Conservation (phyloP, 129 eudicot genomes). For the Cynara cardunculus region DNA sequence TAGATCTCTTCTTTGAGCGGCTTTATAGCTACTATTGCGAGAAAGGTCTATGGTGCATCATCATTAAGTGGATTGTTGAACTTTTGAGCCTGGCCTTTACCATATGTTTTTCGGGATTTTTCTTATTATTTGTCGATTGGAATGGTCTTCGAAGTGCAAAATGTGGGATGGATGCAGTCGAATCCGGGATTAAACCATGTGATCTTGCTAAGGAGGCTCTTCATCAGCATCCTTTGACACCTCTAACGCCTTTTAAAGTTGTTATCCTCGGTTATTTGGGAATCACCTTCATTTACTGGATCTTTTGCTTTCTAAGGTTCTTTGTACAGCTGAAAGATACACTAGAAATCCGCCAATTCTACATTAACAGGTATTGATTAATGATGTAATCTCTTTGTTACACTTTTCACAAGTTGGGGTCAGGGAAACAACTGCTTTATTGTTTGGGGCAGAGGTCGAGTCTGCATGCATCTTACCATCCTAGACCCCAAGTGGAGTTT, state of each 20-base stretch:
- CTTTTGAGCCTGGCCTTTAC: conserved; percentile 83
- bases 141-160: conserved; percentile 87
- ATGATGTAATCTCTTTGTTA: not conserved
- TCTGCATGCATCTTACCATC: not conserved
- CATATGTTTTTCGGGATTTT: conserved; percentile 87
- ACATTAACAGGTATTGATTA: conserved; percentile 61
- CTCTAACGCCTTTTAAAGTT: conserved; percentile 70
- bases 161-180: conserved; percentile 98
- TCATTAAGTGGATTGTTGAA: conserved; percentile 90
- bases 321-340: conserved; percentile 85
- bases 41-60: conserved; percentile 98
- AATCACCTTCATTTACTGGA: conserved; percentile 77
- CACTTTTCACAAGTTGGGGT: not conserved
- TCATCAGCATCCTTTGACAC: conserved; percentile 82
- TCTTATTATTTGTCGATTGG: conserved; percentile 86
- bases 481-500: too few relatives aligned
- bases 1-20: conserved; percentile 83
- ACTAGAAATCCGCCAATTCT: conserved; percentile 73
- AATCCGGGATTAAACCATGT: conserved; percentile 86
- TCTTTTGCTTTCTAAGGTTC: conserved; percentile 75
- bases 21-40: conserved; percentile 91
- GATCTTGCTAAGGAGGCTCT: conserved; percentile 87
- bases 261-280: conserved; percentile 85
- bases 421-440: not conserved
- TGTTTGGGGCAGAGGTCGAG: not conserved